Base-by-base conservation (phyloP, 176 grass and related monocot genomes). In the Ampelocalamus luodianensis region DNA sequence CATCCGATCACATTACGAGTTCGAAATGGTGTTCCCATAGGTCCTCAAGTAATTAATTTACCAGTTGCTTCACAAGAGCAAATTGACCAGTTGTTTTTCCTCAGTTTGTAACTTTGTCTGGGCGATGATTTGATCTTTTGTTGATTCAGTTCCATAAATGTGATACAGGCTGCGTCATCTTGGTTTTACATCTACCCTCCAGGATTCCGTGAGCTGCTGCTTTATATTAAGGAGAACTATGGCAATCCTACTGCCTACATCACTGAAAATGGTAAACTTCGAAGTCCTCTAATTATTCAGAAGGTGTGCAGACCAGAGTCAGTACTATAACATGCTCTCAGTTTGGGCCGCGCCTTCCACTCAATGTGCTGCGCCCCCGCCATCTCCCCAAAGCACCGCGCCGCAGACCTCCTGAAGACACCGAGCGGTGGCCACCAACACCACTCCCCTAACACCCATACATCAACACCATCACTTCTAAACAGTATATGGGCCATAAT, bases 171-270 rank as follows among this genome's bases (percentile, higher is more conserved):
- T 16, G 84, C 62, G 77, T 87, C 90, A 64, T 2, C 67, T 70
- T 91, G 82, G 93, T 76, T 88, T 20, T 88, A 81, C 55, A 16
- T 95, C 4, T 95, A 92, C 18, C 90, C 93, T 43, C 43, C 1
- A 83, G 90, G 90, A 2, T 77, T 95, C 16, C 56, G 8, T 36
- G 88, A 90, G 10, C 34, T 95, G 5, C 18, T 92, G n/a, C 65
- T 94, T 10, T 88, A 94, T 65, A 32, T 88, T 17, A 94, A 92
- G 72, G 34, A 77, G 1, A 92, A 88, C 12, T 94, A 94, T 9
- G 66, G 45, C 2, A 92, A 92, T 48, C 90, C 90, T 13, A 13
- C 61, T 0, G 22, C 92, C 68, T 92, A 81, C 76, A 81, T 92
- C 17, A 90, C 91, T 23, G 91, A 92, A 87, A 94, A 94, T 7